phyloP scores from a whole-genome alignment of 768 basidiomycete genomes.

The Galerina sulciceps region DNA sequence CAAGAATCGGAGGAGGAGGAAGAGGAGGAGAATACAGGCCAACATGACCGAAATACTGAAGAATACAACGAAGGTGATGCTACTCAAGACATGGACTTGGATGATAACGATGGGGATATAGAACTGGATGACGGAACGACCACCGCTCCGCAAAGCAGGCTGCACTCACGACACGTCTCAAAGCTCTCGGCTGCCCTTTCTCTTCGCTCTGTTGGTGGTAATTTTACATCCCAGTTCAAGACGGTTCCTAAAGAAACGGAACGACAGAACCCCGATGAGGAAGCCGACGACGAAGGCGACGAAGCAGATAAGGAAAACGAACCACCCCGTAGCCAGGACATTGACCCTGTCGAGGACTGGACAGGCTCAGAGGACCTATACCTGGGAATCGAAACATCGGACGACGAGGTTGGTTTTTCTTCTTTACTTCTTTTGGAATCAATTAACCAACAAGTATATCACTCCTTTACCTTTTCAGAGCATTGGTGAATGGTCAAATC shows the following conservation, averaged over 20 bases:
- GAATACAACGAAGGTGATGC: conserved; percentile 30
- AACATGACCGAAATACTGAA: conserved; percentile 42
- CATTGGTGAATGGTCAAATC: conserved; percentile 89
- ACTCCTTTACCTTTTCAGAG: conserved; percentile 49
- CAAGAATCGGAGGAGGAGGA: conserved; percentile 73
- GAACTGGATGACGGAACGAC: conserved; percentile 36
- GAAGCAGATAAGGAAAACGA: conserved; percentile 29
- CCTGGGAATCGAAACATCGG: conserved; percentile 52
- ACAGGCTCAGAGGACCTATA: conserved; percentile 80
- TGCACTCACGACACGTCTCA: conserved; percentile 75
- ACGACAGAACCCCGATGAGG: conserved; percentile 48
- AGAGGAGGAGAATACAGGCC: conserved; percentile 56
- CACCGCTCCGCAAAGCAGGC: conserved; percentile 51
- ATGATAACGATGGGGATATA: conserved; percentile 34
- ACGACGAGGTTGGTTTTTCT: conserved; percentile 63
- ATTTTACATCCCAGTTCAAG: conserved; percentile 39
- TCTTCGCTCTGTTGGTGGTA: conserved; percentile 61
- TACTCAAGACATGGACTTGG: conserved; percentile 40
- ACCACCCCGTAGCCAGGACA: conserved; percentile 25
- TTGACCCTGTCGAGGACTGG: conserved; percentile 71
- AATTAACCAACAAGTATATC: conserved; percentile 8
- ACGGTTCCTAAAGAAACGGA: conserved; percentile 25
- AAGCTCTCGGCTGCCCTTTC: conserved; percentile 71
- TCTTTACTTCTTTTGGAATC: neutral
- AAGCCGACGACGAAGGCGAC: conserved; percentile 30